phyloP scores from a whole-genome alignment of 176 grass and related monocot genomes.

The Elaeis guineensis region DNA sequence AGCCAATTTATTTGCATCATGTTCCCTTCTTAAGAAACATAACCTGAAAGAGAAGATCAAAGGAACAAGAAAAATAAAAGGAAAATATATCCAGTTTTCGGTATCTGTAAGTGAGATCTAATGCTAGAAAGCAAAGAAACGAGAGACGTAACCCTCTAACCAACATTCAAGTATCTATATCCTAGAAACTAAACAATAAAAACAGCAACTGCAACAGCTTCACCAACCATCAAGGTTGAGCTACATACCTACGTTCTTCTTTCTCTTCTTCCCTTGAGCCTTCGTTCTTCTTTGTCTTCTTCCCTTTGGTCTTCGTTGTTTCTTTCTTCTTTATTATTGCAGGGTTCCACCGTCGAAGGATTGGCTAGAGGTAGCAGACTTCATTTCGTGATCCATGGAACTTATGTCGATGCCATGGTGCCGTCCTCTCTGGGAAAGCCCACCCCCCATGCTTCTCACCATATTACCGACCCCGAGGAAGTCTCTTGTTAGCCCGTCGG shows the following conservation, averaged over 20 bases:
- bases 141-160: no score
- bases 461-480: constrained; percentile 80
- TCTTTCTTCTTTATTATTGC: constrained; percentile 11
- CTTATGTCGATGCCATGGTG: constrained; percentile 69
- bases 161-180: no score
- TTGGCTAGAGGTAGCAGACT: constrained; percentile 47
- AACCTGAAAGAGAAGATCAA: no score
- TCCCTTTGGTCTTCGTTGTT: no score
- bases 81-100: no score
- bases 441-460: constrained; percentile 33
- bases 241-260: background rate
- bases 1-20: no score
- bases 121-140: no score
- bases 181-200: no score
- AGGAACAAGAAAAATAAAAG: no score
- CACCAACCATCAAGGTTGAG: background rate
- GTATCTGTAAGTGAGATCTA: no score
- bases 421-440: constrained; percentile 33
- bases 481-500: constrained; percentile 72
- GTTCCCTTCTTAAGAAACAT: no score
- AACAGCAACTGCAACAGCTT: background rate
- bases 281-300: constrained; percentile 6
- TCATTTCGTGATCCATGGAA: constrained; percentile 77
- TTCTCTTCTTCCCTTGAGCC: constrained; percentile 8
- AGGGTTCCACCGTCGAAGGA: constrained; percentile 54